A percentile compares a stretch with the other conserved stretches of the same genome.
phyloP scores from a whole-genome alignment of 2,329 filamentous ascomycete genomes.

The Fusarium sororula region DNA sequence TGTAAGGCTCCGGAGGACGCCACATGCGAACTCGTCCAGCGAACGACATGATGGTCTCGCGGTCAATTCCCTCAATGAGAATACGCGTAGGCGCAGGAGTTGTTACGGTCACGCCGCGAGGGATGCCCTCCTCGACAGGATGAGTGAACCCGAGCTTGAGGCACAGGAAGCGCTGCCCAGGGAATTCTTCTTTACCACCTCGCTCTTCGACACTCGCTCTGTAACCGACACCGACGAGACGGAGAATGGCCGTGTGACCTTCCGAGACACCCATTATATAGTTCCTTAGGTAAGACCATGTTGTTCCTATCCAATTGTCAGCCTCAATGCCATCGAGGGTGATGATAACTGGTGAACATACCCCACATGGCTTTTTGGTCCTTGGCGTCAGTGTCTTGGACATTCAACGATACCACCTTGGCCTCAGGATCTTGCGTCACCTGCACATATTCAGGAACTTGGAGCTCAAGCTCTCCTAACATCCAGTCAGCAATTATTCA shows the following conservation, averaged over 20 bases:
- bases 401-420: constrained; percentile 72
- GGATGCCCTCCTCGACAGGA: constrained; percentile 89
- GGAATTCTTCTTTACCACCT: constrained; percentile 77
- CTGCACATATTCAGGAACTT: constrained; percentile 80
- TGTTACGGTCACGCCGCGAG: constrained; percentile 83
- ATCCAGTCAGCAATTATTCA: constrained; percentile 22
- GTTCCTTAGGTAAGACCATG: constrained; percentile 88
- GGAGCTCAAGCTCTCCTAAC: constrained; percentile 77
- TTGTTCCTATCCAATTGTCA: constrained; percentile 71
- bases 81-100: constrained; percentile 92
- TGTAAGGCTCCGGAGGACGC: constrained; percentile 95
- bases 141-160: constrained; percentile 98
- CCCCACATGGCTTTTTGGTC: constrained; percentile 97
- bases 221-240: constrained; percentile 95
- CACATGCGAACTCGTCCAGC: constrained; percentile 88
- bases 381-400: constrained; percentile 73
- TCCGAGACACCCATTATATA: constrained; percentile 94
- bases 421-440: constrained; percentile 72
- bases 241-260: constrained; percentile 92
- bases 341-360: constrained; percentile 51
- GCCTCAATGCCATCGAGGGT: neutral
- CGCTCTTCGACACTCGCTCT: constrained; percentile 84
- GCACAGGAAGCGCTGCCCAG: constrained; percentile 87
- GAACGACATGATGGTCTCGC: constrained; percentile 88
- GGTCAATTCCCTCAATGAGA: constrained; percentile 86